Evolutionary conservation across 2,329 filamentous ascomycete species (phyloP), one percentile per base, ranked within the genome.

Genomic region (Fusarium dimerum): DNA sequence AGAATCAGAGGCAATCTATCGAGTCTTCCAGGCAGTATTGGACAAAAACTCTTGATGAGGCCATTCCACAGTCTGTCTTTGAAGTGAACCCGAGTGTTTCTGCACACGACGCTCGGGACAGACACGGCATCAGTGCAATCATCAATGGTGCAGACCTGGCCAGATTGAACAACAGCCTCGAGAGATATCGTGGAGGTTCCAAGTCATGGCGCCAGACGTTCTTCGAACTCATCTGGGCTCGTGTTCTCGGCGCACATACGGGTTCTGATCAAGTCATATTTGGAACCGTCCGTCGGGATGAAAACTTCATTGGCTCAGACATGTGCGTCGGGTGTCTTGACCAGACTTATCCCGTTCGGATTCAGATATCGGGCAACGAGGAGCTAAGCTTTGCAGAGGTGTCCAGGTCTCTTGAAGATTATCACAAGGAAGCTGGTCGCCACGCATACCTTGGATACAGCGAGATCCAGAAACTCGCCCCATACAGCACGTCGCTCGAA

Each of bases 321-420:
- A 53, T 16, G 9, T 53, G 51, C 32, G 43, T 53, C 1, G 51
- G 51, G 2, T 50, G 51, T 5, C 42, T 53, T 5, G 51, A 53
- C 12, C 51, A 53, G 20, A 53, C 51, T 0, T 53, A 53, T 10
- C 51, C 51, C 4, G 11, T 53, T 8, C 16, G 51, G 1, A 16
- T 46, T 1, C 47, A 43, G 3, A 32, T 53, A 34, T 3, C 51
- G 2, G 40, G 32, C 13, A 38, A 20, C 1, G 20, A 50, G 15
- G 16, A 15, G 5, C 9, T 16, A 6, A 1, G 10, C 1, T 41
- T 53, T 7, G 5, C n/a, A 11, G 8, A 46, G 7, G 32, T 50
- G 3, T 40, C 15, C 1, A 2, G 12, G 0, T 43, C 43, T 6
- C 12, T 53, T 16, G 43, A 50, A 0, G 6, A 2, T 2, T 53